Conservation (phyloP, 148 eudicot species). For the Vaccinium vitisidaea region DNA sequence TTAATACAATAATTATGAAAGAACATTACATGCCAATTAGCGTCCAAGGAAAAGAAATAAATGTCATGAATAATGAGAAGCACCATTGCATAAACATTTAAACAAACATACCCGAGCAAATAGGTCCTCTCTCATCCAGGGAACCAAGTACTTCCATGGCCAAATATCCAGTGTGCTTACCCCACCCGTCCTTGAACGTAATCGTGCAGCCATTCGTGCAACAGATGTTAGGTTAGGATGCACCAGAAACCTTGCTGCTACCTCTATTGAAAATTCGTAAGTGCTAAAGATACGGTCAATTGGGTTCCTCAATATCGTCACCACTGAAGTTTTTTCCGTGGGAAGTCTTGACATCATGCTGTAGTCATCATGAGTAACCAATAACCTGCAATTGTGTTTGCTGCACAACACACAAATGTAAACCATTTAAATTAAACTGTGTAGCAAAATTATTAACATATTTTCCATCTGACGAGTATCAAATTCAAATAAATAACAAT, state of each 20-base stretch:
- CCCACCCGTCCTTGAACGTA: conserved; percentile 49
- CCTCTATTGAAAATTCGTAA: conserved; percentile 89
- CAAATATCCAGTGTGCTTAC: conserved; percentile 88
- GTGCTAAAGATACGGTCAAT: conserved; percentile 92
- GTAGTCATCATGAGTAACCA: conserved; percentile 92
- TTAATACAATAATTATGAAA: not conserved
- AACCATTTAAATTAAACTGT: not conserved
- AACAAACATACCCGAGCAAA: conserved; percentile 74
- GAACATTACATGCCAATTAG: not conserved
- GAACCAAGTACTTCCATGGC: conserved; percentile 99
- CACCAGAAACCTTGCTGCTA: conserved; percentile 89
- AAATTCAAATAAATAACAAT: not conserved
- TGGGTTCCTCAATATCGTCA: conserved; percentile 88
- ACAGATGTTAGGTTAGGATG: conserved; percentile 88
- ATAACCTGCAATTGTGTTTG: conserved; percentile 72
- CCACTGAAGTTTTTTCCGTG: conserved; percentile 75
- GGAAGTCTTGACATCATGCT: conserved; percentile 89
- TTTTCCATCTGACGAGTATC: not conserved
- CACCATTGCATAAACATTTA: not conserved
- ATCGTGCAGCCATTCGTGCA: conserved; percentile 42
- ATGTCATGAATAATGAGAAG: not conserved
- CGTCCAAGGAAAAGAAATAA: not conserved
- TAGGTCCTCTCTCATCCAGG: conserved; percentile 98
- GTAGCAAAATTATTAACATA: not conserved
- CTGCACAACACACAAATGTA: conserved; percentile 42